These are phyloP conservation scores for Leishmania tropica DNA, from an alignment of 208 protist genomes.

Conservation along the genomic window DNA sequence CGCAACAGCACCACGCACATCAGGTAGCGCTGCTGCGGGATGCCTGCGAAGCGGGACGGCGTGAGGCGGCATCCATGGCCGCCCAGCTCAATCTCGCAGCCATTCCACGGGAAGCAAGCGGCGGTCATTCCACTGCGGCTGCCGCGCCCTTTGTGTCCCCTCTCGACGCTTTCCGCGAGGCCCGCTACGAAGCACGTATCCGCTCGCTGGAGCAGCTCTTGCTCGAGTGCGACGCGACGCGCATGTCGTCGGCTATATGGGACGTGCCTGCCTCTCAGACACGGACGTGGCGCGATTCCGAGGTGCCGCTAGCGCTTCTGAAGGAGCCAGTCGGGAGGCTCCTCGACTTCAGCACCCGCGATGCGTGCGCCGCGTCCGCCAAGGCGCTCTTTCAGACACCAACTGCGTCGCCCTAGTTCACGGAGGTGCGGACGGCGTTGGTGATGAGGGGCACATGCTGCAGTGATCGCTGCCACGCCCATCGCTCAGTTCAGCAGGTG, in stretches of 20 bases:
- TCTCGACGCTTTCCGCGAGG: slow-evolving; percentile 8
- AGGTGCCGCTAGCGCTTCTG: background rate
- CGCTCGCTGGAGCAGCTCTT: slow-evolving; percentile 17
- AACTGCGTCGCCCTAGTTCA: background rate
- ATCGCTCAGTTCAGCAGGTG: background rate
- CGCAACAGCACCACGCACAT: slow-evolving; percentile 2
- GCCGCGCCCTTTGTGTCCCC: background rate
- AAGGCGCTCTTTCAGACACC: slow-evolving; percentile 29
- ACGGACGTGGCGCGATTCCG: background rate
- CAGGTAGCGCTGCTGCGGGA: slow-evolving; percentile 14
- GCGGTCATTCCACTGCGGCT: background rate
- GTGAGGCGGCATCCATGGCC: background rate
- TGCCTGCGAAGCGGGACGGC: slow-evolving; percentile 16
- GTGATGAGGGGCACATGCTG: background rate
- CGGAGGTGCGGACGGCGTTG: background rate
- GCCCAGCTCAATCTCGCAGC: background rate
- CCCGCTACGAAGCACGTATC: slow-evolving; percentile 14
- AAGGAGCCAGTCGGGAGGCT: slow-evolving; percentile 1
- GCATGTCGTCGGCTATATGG: slow-evolving; percentile 7
- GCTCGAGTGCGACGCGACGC: slow-evolving; percentile 2
- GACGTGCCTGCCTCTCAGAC: background rate
- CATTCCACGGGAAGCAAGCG: background rate
- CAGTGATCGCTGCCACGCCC: background rate
- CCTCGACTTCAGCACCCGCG: slow-evolving; percentile 49
- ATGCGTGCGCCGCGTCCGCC: slow-evolving; percentile 23